phyloP scores from a whole-genome alignment of 805 yeast species.

The Zygosaccharomyces kombuchaensis region DNA sequence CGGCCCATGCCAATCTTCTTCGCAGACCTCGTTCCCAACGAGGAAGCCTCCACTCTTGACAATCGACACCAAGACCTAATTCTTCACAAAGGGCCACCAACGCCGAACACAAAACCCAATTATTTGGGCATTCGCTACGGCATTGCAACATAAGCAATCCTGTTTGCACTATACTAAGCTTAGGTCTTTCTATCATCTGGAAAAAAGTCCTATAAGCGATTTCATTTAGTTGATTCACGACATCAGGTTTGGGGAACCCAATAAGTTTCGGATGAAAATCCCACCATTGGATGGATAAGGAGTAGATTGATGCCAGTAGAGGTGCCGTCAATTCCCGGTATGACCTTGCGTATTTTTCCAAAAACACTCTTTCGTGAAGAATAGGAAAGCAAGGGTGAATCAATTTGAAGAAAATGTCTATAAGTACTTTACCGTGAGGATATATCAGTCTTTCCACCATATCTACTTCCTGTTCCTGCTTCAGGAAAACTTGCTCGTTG shows the following conservation, averaged over 20 bases:
- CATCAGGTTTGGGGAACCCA: constrained; percentile 73
- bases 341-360: constrained; percentile 86
- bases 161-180: constrained; percentile 87
- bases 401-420: constrained; percentile 75
- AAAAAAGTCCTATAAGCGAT: constrained; percentile 62
- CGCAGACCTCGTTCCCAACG: constrained; percentile 92
- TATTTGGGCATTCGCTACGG: constrained; percentile 54
- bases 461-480: constrained; percentile 74
- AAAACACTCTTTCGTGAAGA: constrained; percentile 81
- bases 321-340: constrained; percentile 92
- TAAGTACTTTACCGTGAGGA: constrained; percentile 84
- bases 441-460: constrained; percentile 78
- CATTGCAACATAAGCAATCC: constrained; percentile 72
- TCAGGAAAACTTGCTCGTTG: constrained; percentile 60
- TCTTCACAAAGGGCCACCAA: constrained; percentile 87
- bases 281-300: constrained; percentile 92
- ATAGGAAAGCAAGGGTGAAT: constrained; percentile 92
- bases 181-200: constrained; percentile 80
- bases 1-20: constrained; percentile 92
- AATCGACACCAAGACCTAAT: constrained; percentile 84
- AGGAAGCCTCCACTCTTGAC: constrained; percentile 87
- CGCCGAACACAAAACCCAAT: constrained; percentile 83
- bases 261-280: constrained; percentile 64
- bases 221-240: constrained; percentile 57
- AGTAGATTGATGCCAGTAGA: constrained; percentile 82